phyloP scores from a whole-genome alignment of 1,284 basidiomycete species.

The Pseudozyma sp. region DNA sequence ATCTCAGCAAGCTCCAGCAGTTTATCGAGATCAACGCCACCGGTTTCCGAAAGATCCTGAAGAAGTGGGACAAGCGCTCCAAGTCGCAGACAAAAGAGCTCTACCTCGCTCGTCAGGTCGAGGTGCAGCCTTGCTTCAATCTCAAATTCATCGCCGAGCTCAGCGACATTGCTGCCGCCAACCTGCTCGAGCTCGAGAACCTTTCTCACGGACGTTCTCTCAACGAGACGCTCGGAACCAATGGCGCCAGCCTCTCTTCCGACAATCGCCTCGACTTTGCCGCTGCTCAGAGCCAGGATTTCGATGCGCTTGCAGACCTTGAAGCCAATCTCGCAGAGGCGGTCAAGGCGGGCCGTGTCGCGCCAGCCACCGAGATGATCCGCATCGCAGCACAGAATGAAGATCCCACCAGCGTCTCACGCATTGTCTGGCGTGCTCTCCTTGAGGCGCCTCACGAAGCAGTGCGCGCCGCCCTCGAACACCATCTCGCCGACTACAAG shows the following conservation, averaged over 20 bases:
- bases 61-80: slow-evolving; percentile 98
- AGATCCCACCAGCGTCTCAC: slow-evolving; percentile 56
- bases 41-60: slow-evolving; percentile 96
- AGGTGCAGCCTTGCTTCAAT: slow-evolving; percentile 84
- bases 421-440: slow-evolving; percentile 66
- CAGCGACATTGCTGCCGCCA: slow-evolving; percentile 92
- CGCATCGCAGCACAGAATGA: slow-evolving; percentile 57
- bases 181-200: slow-evolving; percentile 90
- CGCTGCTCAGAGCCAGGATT: slow-evolving; percentile 55
- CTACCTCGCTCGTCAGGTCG: slow-evolving; percentile 95
- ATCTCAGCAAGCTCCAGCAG: slow-evolving; percentile 94
- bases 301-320: slow-evolving; percentile 61
- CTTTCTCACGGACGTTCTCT: slow-evolving; percentile 58
- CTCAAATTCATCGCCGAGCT: slow-evolving; percentile 97
- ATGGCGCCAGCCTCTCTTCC: slow-evolving; percentile 43
- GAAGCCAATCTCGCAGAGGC: slow-evolving; percentile 60
- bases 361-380: slow-evolving; percentile 56
- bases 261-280: slow-evolving; percentile 66
- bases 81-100: slow-evolving; percentile 95
- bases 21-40: slow-evolving; percentile 98
- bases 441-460: slow-evolving; percentile 55
- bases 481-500: slow-evolving; percentile 77
- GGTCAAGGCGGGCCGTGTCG: slow-evolving; percentile 53
- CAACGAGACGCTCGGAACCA: slow-evolving; percentile 28
- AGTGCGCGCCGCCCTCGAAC: slow-evolving; percentile 56